Conservation (phyloP, 2,329 filamentous ascomycete species). For the Tolypocladium ovalisporum region DNA sequence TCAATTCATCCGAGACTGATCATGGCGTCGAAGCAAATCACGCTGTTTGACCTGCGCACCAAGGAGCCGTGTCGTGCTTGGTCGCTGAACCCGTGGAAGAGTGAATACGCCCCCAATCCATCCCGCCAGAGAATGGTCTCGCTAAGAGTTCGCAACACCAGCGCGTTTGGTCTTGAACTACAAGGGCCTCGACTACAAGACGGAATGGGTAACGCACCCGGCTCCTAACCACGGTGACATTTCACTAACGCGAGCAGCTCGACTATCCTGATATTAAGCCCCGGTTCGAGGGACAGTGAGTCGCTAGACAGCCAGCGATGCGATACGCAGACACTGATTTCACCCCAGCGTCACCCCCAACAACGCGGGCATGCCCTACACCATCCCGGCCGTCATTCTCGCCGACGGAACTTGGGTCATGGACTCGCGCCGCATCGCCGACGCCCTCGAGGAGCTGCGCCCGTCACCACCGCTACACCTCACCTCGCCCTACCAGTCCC, state of each 20-base stretch:
- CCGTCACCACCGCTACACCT: not conserved
- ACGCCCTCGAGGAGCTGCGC: not conserved
- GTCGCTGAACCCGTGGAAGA: slow-evolving; percentile 64
- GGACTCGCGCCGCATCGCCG: not conserved
- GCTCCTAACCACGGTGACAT: not conserved
- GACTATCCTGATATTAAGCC: slow-evolving; percentile 9
- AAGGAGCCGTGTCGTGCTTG: slow-evolving; percentile 37
- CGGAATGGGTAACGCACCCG: not conserved
- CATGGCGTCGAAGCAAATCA: slow-evolving; percentile 27
- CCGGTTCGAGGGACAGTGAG: slow-evolving; percentile 42
- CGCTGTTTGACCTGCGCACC: slow-evolving; percentile 54
- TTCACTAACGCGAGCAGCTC: slow-evolving; percentile 5
- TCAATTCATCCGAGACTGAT: not conserved
- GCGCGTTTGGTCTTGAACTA: slow-evolving; percentile 57
- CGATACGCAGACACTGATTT: not conserved
- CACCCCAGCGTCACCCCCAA: not conserved
- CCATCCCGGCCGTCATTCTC: not conserved
- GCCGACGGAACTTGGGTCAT: not conserved
- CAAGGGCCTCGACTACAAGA: slow-evolving; percentile 29
- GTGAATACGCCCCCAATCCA: slow-evolving; percentile 29
- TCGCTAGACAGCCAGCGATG: not conserved
- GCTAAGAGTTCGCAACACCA: too few relatives aligned
- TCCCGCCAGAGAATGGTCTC: too few relatives aligned
- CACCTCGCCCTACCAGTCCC: not conserved
- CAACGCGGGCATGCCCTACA: not conserved